Evolutionary conservation across 1,284 basidiomycete genomes (phyloP).

Genomic region (Stereum hirsutum): DNA sequence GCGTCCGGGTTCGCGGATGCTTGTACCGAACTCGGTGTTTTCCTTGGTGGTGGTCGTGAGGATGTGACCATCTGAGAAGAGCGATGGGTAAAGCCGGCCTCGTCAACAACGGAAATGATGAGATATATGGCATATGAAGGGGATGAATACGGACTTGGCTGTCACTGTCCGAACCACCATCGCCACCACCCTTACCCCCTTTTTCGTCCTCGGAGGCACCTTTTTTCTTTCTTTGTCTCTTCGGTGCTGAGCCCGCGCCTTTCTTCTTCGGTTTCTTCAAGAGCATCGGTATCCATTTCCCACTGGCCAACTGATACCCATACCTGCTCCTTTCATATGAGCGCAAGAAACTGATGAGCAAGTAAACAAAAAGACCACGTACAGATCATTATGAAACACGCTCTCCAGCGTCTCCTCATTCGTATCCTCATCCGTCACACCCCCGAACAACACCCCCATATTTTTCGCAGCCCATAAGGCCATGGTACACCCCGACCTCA

Average conservation of each 20-base stretch:
- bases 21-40: too few relatives aligned
- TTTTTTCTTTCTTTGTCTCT: slow-evolving; percentile 7
- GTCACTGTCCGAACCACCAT: slow-evolving; percentile 2
- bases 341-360: neutral
- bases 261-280: slow-evolving; percentile 54
- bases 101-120: too few relatives aligned
- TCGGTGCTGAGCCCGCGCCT: slow-evolving; percentile 3
- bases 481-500: slow-evolving; percentile 83
- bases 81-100: too few relatives aligned
- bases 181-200: slow-evolving; percentile 1
- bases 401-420: slow-evolving; percentile 83
- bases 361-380: slow-evolving; percentile 14
- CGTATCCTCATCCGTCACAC: slow-evolving; percentile 85
- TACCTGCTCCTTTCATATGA: slow-evolving; percentile 36
- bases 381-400: slow-evolving; percentile 82
- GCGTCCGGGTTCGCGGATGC: slow-evolving; percentile 27
- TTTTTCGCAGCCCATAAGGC: slow-evolving; percentile 59
- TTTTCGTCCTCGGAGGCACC: neutral
- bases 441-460: slow-evolving; percentile 83
- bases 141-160: neutral
- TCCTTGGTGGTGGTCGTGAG: too few relatives aligned
- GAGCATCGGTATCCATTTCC: slow-evolving; percentile 74
- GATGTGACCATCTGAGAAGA: too few relatives aligned
- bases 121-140: too few relatives aligned
- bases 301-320: slow-evolving; percentile 74